Evolutionary conservation across 306 rosid species (phyloP), one percentile per base, ranked within the genome.

Genomic region (Fragaria ananassa): DNA sequence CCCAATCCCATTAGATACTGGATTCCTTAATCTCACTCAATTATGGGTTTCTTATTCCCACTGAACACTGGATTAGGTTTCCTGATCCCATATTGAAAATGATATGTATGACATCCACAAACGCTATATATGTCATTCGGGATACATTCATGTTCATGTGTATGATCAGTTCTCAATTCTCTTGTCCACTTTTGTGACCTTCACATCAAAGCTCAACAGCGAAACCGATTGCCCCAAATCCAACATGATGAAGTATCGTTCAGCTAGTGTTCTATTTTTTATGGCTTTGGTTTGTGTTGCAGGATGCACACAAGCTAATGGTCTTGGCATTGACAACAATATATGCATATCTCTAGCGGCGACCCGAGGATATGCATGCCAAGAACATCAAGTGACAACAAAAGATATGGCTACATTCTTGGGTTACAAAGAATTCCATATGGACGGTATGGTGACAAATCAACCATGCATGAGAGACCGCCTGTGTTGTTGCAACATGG

Each of bases 401-500:
- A 31, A 56, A 76, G 90, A n/a, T n/a, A 87, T 77, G 90, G 89
- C 37, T 86, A 87, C 69, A 58, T 90, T 74, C 85, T 87, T 2
- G 84, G 83, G 51, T 41, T 90, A 77, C 89, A 82, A 19, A 87
- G 95, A 77, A 87, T 87, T 78, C 60, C 72, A 0, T 15, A 0
- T 3, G 83, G 82, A 14, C 66, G 71, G 66, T 78, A 86, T 6
- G 71, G 79, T 21, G 83, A 34, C 6, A 6, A 84, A 3, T 9
- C 14, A 29, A 37, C 65, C 49, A 4, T 19, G 13, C 45, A 78
- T 29, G 58, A 78, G 6, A 80, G 68, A 71, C 72, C 45, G 12
- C 91, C 94, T 1, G 86, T 87, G 77, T 68, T 89, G 72, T 76
- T 89, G 31, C 91, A 87, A 34, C 91, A 89, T 61, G 90, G 91